phyloP scores from a whole-genome alignment of 768 basidiomycete species.

The Serendipita indica region DNA sequence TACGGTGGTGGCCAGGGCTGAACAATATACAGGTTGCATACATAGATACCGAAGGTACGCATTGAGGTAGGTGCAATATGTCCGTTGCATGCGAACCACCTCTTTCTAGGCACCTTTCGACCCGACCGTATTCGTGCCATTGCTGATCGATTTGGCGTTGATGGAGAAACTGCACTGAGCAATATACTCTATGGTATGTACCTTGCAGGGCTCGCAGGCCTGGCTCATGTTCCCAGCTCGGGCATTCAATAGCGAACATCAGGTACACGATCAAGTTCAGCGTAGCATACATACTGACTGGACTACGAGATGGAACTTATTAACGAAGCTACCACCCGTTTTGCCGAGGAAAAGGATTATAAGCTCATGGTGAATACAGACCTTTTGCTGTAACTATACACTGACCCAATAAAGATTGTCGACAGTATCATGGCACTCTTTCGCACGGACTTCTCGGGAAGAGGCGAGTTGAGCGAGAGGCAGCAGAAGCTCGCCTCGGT shows the following conservation, averaged over 20 bases:
- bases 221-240: conserved; percentile 38
- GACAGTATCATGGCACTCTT: conserved; percentile 98
- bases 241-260: conserved; percentile 86
- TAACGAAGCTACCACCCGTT: conserved; percentile 74
- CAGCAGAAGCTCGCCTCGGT: conserved; percentile 94
- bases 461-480: conserved; percentile 87
- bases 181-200: conserved; percentile 74
- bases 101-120: conserved; percentile 64
- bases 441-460: conserved; percentile 80
- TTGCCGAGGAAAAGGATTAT: conserved; percentile 81
- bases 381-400: not conserved
- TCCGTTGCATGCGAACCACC: not conserved
- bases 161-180: conserved; percentile 70
- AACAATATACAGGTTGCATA: conserved; percentile 53
- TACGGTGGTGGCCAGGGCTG: not conserved
- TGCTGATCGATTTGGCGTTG: conserved; percentile 89
- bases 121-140: conserved; percentile 85
- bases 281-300: too few relatives aligned
- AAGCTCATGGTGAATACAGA: conserved; percentile 20
- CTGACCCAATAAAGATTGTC: conserved; percentile 47
- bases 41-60: conserved; percentile 72
- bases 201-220: not conserved
- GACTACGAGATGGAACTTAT: conserved; percentile 63
- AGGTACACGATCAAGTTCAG: too few relatives aligned
- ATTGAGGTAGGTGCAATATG: conserved; percentile 15